Conservation (phyloP, 2,329 filamentous ascomycete species). For the Xylaria digitata region DNA sequence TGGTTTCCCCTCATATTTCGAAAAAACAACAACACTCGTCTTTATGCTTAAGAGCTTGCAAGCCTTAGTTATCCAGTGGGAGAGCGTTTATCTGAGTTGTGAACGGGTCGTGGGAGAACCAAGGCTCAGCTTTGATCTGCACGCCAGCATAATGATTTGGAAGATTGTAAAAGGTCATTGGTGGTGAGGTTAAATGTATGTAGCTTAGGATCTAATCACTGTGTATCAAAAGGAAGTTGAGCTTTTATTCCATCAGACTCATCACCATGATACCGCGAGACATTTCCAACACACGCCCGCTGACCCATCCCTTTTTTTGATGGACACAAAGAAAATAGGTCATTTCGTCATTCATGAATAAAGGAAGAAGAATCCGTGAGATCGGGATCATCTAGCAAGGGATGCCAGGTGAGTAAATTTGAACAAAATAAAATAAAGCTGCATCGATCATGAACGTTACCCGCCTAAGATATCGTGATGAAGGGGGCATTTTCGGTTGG, state of each 20-base stretch:
- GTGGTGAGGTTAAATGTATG: constrained; percentile 39
- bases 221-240: constrained; percentile 53
- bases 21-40: background rate
- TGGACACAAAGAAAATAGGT: constrained; percentile 50
- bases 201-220: constrained; percentile 49
- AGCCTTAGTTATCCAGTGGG: background rate
- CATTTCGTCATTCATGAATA: constrained; percentile 52
- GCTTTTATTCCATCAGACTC: constrained; percentile 53
- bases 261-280: constrained; percentile 55
- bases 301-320: constrained; percentile 55
- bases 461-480: constrained; percentile 49
- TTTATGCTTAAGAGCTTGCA: background rate
- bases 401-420: constrained; percentile 40
- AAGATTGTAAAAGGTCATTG: constrained; percentile 15
- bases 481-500: constrained; percentile 47
- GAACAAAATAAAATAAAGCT: constrained; percentile 48
- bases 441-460: constrained; percentile 52
- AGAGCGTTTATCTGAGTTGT: background rate
- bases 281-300: constrained; percentile 53
- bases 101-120: background rate
- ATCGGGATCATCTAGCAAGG: constrained; percentile 47
- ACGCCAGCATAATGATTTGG: background rate
- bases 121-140: background rate
- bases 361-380: constrained; percentile 49
- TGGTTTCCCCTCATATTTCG: background rate